Evolutionary conservation across 495 filamentous ascomycete species (phyloP), one percentile per base, ranked within the genome.

Genomic region (Cairneyella variabilis): DNA sequence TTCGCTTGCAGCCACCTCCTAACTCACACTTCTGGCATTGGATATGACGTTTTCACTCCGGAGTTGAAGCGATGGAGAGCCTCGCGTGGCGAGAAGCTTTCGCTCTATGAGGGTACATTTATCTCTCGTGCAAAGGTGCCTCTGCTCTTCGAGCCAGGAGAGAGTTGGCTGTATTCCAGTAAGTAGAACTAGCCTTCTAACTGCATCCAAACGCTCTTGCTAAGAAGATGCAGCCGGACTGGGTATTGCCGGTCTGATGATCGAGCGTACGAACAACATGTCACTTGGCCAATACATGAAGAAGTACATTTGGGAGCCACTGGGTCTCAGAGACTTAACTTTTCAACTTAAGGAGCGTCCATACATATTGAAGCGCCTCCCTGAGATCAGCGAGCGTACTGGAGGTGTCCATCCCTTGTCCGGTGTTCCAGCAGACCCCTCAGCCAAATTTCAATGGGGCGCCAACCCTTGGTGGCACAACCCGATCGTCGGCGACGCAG

Each of bases 211-310:
- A 11, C 7, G 21, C 20, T 5, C 32, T 2, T 41, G 23, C 14
- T 18, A 53, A 53, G 43, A n/a, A 32, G 5, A 39, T n/a, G 2
- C 18, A 48, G 53, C 36, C 0, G 66, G 71, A 7, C 53, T 75
- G 0, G 76, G 80, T 53, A 77, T 75, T 73, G 74, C 75, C 0
- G 73, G 76, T 6, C 3, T 80, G 74, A 57, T 68, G 60, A 72
- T 72, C 3, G 75, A 84, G 58, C 74, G 78, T 14, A 70, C 71
- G 30, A 73, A 72, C 2, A 65, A 71, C 2, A 42, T 70, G 22
- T 64, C 69, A 3, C 72, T 85, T 17, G 74, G 79, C 30, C 71
- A 74, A 14, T 85, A 82, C 60, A 69, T 85, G 41, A 65, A 81
- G 38, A 62, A 69, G 51, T 56, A 80, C 60, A 76, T 85, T 51